A percentile compares a stretch with the other conserved stretches of the same genome.
Conservation (phyloP, 106 monocot species). For the Xerophyta viscosa region DNA sequence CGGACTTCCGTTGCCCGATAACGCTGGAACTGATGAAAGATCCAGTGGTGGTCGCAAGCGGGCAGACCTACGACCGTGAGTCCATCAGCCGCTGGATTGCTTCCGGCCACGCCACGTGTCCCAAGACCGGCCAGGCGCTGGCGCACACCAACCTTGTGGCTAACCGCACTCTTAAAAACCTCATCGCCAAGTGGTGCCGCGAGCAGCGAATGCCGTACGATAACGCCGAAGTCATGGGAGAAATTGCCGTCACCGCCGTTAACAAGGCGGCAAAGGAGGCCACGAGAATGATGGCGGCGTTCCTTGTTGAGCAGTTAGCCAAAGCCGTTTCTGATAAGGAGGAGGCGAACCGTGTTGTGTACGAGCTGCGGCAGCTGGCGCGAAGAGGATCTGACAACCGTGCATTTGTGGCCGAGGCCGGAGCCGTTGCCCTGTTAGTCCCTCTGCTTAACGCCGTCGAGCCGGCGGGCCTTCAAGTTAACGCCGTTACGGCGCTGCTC, state of each 20-base stretch:
- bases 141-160: conserved; percentile 37
- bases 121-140: conserved; percentile 65
- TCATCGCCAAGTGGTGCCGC: conserved; percentile 60
- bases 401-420: conserved; percentile 59
- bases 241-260: background rate
- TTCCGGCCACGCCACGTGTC: conserved; percentile 72
- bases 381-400: conserved; percentile 48
- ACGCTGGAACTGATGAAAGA: conserved; percentile 83
- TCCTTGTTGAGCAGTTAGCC: conserved; percentile 52
- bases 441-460: conserved; percentile 48
- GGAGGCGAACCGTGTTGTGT: conserved; percentile 47
- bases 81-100: conserved; percentile 66
- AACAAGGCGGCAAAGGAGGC: conserved; percentile 82
- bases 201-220: conserved; percentile 54
- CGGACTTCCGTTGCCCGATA: conserved; percentile 84
- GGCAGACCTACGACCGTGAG: conserved; percentile 85
- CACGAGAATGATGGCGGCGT: conserved; percentile 60
- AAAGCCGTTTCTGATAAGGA: conserved; percentile 18
- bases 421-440: conserved; percentile 63
- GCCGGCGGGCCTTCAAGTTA: conserved; percentile 32
- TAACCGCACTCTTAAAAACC: conserved; percentile 55
- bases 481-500: conserved; percentile 69
- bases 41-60: conserved; percentile 75
- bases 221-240: background rate
- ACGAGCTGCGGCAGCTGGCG: conserved; percentile 70